Evolutionary conservation across 257 asterid species (phyloP).

Genomic region (Dorcoceras hygrometricum): DNA sequence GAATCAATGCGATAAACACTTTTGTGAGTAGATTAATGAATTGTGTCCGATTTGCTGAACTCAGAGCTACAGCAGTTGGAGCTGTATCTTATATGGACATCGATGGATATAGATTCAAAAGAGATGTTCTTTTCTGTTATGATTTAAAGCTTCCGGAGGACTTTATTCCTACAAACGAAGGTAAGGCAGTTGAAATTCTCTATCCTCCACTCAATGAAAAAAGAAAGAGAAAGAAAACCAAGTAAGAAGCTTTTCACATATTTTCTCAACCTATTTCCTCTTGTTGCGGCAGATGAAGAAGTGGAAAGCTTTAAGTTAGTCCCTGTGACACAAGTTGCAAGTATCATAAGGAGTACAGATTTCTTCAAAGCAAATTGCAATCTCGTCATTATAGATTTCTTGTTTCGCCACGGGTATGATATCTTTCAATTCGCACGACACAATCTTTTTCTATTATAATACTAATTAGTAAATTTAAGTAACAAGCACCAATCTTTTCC

Average conservation of each 20-base stretch:
- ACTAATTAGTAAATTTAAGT: not conserved
- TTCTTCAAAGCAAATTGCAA: slow-evolving; percentile 77
- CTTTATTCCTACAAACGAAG: slow-evolving; percentile 71
- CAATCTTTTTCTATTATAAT: slow-evolving; percentile 9
- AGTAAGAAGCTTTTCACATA: not conserved
- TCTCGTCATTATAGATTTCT: slow-evolving; percentile 83
- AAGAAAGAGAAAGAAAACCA: not conserved
- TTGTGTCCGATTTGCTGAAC: slow-evolving; percentile 21
- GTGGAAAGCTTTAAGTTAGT: slow-evolving; percentile 83
- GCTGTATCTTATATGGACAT: slow-evolving; percentile 82
- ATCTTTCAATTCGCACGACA: slow-evolving; percentile 16
- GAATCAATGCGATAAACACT: not conserved
- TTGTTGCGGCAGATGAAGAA: slow-evolving; percentile 70
- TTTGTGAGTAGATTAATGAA: slow-evolving; percentile 2
- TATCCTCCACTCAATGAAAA: not conserved
- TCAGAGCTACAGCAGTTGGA: slow-evolving; percentile 83
- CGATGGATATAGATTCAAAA: slow-evolving; percentile 68
- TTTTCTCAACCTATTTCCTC: slow-evolving; percentile 7
- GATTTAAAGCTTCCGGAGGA: slow-evolving; percentile 80
- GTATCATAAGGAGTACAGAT: slow-evolving; percentile 48
- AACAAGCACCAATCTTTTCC: not conserved
- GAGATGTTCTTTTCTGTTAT: slow-evolving; percentile 93
- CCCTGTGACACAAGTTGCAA: slow-evolving; percentile 62
- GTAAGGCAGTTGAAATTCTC: slow-evolving; percentile 33
- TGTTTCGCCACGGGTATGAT: slow-evolving; percentile 87